These are phyloP conservation scores for Saccharomycopsis sp. DNA, from an alignment of 805 yeast species.

Conservation along the genomic window DNA sequence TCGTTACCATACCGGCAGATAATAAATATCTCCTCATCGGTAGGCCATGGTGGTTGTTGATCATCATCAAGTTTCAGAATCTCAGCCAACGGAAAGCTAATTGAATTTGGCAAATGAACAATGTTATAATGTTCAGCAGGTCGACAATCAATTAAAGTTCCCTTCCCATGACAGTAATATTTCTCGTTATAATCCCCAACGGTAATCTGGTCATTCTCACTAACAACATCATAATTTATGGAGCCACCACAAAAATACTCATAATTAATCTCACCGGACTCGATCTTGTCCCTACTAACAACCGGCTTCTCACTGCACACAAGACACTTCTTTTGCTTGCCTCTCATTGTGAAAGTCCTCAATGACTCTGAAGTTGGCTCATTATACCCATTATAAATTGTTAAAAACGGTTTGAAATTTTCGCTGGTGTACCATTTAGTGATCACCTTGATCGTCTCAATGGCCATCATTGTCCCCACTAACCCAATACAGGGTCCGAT, in stretches of 20 bases:
- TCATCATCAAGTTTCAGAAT: too few relatives aligned
- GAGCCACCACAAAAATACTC: conserved; percentile 66
- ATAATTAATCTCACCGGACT: conserved; percentile 49
- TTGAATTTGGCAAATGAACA: conserved; percentile 49
- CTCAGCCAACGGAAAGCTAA: conserved; percentile 56
- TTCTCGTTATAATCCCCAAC: conserved; percentile 31
- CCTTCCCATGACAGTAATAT: not conserved
- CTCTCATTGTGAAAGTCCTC: conserved; percentile 75
- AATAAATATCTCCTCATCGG: conserved; percentile 39
- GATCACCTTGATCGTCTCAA: conserved; percentile 74
- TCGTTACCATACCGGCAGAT: conserved; percentile 90
- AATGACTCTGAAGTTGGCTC: conserved; percentile 44
- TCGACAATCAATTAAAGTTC: conserved; percentile 66
- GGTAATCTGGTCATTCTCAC: conserved; percentile 39
- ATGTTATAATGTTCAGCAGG: conserved; percentile 71
- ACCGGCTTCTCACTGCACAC: conserved; percentile 54
- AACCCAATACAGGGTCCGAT: conserved; percentile 95
- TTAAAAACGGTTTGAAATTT: conserved; percentile 60
- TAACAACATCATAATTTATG: conserved; percentile 39
- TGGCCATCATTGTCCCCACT: conserved; percentile 82
- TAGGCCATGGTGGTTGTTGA: too few relatives aligned
- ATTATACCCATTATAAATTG: conserved; percentile 62
- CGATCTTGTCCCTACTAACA: conserved; percentile 42
- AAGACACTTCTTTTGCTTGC: conserved; percentile 49
- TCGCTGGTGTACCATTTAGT: conserved; percentile 45